A percentile compares a stretch with the other conserved stretches of the same genome.
Evolutionary conservation across 352 stramenopile genomes (phyloP).

Genomic region (Phytopythium mirpurense): DNA sequence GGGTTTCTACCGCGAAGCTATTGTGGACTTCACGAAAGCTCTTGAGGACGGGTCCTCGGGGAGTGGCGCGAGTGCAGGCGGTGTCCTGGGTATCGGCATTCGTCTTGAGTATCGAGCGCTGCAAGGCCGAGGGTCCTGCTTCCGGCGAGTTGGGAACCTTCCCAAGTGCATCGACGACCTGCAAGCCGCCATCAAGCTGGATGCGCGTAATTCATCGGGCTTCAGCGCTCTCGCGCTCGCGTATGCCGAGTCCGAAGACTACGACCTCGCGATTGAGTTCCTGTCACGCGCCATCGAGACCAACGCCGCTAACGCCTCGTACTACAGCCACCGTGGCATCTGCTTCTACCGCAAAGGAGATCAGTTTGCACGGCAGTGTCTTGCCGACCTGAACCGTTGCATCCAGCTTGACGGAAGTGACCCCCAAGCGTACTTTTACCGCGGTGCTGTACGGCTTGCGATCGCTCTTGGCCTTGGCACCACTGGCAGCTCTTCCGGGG

Average conservation of each 20-base stretch:
- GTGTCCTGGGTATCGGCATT: slow-evolving; percentile 25
- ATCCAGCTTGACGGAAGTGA: slow-evolving; percentile 75
- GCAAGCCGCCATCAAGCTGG: slow-evolving; percentile 60
- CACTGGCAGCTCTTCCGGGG: not conserved
- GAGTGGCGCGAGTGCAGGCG: slow-evolving; percentile 4
- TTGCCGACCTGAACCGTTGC: slow-evolving; percentile 64
- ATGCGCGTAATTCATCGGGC: slow-evolving; percentile 53
- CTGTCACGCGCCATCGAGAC: slow-evolving; percentile 63
- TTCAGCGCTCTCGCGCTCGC: slow-evolving; percentile 61
- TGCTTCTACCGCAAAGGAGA: slow-evolving; percentile 68
- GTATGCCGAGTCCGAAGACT: slow-evolving; percentile 48
- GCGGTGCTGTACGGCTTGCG: slow-evolving; percentile 57
- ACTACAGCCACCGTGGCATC: slow-evolving; percentile 62
- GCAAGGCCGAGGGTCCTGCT: slow-evolving; percentile 63
- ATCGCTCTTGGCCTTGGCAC: slow-evolving; percentile 45
- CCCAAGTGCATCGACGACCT: slow-evolving; percentile 72
- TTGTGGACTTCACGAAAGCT: slow-evolving; percentile 64
- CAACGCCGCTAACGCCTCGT: slow-evolving; percentile 48
- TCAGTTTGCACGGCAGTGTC: slow-evolving; percentile 38
- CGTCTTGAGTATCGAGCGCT: slow-evolving; percentile 67
- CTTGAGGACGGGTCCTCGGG: slow-evolving; percentile 57
- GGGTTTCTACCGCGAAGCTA: slow-evolving; percentile 59
- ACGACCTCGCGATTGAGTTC: slow-evolving; percentile 51
- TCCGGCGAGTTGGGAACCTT: slow-evolving; percentile 47
- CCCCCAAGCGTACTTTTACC: slow-evolving; percentile 72